Base-by-base conservation (phyloP, 257 asterid species). In the Pogostemon cablin region DNA sequence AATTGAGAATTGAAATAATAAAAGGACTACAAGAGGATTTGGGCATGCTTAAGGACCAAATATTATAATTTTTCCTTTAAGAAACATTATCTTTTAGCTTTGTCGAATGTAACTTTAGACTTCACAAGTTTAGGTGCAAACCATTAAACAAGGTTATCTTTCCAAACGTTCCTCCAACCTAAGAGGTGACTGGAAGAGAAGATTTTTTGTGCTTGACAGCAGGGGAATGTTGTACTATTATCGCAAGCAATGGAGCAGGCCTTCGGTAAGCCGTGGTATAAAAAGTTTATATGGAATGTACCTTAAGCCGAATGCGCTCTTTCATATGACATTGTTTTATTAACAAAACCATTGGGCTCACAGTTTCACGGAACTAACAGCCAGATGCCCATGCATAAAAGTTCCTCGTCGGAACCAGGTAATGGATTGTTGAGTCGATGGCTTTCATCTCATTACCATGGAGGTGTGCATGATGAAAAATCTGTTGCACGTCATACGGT, bases 141-240 rank as follows among this genome's bases (percentile, higher is more conserved):
- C 96, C 77, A 88, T 91, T 68, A 87, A 86, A 75, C 96, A 85
- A 80, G 93, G 90, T 46, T 87, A 87, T 79, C 90, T 87, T 71
- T 84, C 87, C 32, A 88, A 90, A 72, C 86, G 96, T 65, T 90
- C 96, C 61, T 88, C 93, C 74, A 90, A 80, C 77, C 68, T 90
- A 78, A 86, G 96, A 78, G 96, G 95, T 75, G 95, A 90, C 80
- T 90, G 96, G 96, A 90, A 90, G 86, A 90, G 96, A 83, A 85
- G 96, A 72, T 90, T 84, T 76, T 90, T 90, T 76, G 88, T 90
- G 79, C 96, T 90, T 71, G 91, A 86, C 74, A 86, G 81, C 82
- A 77, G 92, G 69, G 96, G 96, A 79, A 90, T 82, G 89, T 80
- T 90, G 39, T 90, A 82, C 75, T 90, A 90, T 75, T 90, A 90